phyloP scores from a whole-genome alignment of 2,329 filamentous ascomycete genomes.

The Venturia aucupariae region DNA sequence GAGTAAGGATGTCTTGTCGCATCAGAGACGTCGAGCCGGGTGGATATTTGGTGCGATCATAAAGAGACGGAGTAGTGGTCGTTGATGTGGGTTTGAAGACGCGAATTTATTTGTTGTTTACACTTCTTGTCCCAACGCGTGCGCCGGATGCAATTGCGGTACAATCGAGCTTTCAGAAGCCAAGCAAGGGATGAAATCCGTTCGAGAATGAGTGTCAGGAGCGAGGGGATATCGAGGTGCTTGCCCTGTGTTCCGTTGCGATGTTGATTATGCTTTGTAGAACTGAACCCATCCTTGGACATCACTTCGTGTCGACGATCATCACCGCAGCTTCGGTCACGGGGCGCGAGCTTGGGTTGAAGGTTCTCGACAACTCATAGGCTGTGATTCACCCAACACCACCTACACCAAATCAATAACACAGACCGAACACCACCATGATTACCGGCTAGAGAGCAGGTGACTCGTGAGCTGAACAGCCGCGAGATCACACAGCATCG shows the following conservation, averaged over 20 bases:
- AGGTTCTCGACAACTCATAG: background rate
- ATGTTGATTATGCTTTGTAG: background rate
- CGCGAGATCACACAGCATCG: background rate
- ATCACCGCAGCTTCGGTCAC: background rate
- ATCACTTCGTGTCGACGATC: background rate
- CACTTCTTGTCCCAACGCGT: background rate
- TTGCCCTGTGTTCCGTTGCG: background rate
- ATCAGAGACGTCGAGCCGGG: background rate
- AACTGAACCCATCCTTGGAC: background rate
- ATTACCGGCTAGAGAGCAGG: background rate
- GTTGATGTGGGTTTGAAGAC: background rate
- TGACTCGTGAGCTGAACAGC: constrained; percentile 1
- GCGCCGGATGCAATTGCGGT: background rate
- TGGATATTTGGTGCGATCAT: background rate
- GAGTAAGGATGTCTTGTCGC: background rate
- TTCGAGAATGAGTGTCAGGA: background rate
- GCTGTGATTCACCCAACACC: constrained; percentile 6
- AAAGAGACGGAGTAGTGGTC: background rate
- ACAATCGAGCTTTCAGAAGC: background rate
- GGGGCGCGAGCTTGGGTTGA: background rate
- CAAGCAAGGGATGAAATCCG: background rate
- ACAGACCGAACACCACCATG: background rate
- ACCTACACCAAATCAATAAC: background rate
- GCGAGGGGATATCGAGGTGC: background rate
- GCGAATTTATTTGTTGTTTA: background rate